Evolutionary conservation across 1,284 basidiomycete genomes (phyloP).

Genomic region (Thecaphora frezii): DNA sequence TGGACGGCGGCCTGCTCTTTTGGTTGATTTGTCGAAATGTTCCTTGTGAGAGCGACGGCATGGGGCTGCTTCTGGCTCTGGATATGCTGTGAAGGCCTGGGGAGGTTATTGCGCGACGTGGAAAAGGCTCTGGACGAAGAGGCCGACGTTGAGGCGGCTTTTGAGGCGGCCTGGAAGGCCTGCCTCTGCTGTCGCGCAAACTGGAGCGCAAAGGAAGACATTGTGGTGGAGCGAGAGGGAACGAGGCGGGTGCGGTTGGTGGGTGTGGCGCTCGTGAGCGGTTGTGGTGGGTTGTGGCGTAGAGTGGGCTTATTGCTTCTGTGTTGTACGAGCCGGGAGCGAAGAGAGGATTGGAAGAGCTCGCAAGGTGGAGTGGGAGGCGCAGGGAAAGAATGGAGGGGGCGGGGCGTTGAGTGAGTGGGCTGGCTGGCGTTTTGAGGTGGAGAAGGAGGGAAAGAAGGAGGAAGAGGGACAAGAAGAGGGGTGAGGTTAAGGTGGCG

Average conservation of each 20-base stretch:
- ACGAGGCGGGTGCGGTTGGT: no score
- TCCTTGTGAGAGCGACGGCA: slow-evolving; percentile 31
- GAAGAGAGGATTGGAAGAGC: background rate
- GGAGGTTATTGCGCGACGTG: slow-evolving; percentile 30
- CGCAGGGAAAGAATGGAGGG: no score
- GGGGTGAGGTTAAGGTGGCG: background rate
- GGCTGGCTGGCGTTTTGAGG: background rate
- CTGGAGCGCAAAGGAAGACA: slow-evolving; percentile 38
- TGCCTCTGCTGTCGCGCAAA: slow-evolving; percentile 37
- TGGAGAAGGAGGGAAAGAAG: background rate
- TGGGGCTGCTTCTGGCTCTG: slow-evolving; percentile 23
- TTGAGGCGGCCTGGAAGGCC: slow-evolving; percentile 32
- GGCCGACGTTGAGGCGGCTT: slow-evolving; percentile 13
- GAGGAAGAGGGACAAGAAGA: background rate
- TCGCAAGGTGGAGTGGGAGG: background rate
- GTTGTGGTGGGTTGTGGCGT: background rate
- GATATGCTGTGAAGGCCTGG: slow-evolving; percentile 19
- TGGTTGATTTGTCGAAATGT: slow-evolving; percentile 39
- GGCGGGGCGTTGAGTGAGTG: no score
- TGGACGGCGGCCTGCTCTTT: slow-evolving; percentile 37
- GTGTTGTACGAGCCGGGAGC: background rate
- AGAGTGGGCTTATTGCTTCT: background rate
- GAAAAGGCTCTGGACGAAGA: slow-evolving; percentile 23
- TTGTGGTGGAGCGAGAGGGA: no score
- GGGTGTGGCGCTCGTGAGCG: background rate